Conservation (phyloP, 176 grass and related monocot species). For the Musa itinerans region DNA sequence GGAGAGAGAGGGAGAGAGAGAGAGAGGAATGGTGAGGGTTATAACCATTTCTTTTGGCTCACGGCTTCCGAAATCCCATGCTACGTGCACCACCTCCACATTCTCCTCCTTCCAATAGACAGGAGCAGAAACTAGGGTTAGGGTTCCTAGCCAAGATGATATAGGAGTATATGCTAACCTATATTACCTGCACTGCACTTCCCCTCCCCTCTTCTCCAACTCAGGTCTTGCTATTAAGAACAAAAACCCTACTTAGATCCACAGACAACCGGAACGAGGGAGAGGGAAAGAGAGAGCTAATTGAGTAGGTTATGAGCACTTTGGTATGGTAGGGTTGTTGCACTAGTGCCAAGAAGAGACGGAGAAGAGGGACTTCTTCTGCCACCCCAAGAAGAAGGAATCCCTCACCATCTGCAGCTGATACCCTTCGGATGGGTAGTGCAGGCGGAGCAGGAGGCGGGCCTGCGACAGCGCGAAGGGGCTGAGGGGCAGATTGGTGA, state of each 20-base stretch:
- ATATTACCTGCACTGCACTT: background rate
- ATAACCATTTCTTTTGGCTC: constrained; percentile 23
- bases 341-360: constrained; percentile 88
- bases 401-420: constrained; percentile 67
- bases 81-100: constrained; percentile 25
- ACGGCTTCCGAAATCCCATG: constrained; percentile 32
- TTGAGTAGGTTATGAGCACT: too few relatives aligned
- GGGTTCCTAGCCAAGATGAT: constrained; percentile 15
- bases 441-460: constrained; percentile 73
- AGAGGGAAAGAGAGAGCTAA: too few relatives aligned
- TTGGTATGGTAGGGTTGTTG: background rate
- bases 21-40: constrained; percentile 16
- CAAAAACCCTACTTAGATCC: too few relatives aligned
- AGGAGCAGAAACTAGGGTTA: constrained; percentile 48
- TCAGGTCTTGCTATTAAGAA: too few relatives aligned
- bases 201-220: too few relatives aligned
- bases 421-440: constrained; percentile 96
- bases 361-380: constrained; percentile 72
- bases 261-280: too few relatives aligned
- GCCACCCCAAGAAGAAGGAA: constrained; percentile 80
- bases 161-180: background rate
- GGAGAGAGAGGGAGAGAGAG: background rate
- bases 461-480: constrained; percentile 81
- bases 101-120: constrained; percentile 15
- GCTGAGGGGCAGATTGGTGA: constrained; percentile 52